Conservation (phyloP, 176 grass and related monocot genomes). For the Dactylis glomerata region DNA sequence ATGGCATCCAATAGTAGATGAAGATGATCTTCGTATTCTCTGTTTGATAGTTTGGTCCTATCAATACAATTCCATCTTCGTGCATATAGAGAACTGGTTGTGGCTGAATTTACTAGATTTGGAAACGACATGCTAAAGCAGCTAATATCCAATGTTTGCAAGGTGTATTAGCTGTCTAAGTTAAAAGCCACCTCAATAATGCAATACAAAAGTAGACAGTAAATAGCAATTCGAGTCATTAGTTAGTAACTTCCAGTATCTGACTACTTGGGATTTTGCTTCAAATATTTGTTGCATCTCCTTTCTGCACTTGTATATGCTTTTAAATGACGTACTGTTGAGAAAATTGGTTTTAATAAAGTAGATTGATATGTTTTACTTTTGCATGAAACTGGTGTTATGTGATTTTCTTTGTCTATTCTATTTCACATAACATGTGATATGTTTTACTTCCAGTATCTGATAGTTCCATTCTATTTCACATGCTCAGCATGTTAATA, state of each 20-base stretch:
- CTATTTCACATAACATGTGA: too few species aligned
- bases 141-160: background rate
- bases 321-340: background rate
- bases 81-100: background rate
- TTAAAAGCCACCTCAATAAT: background rate
- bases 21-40: background rate
- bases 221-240: background rate
- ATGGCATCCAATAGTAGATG: too few species aligned
- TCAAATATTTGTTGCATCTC: conserved; percentile 7
- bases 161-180: background rate
- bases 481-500: background rate
- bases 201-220: background rate
- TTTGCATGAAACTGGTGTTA: background rate
- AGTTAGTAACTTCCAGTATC: background rate
- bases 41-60: background rate
- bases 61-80: background rate
- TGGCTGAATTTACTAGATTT: background rate
- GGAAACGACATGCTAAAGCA: background rate
- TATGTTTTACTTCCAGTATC: too few species aligned
- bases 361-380: background rate
- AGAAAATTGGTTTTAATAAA: background rate
- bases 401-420: background rate
- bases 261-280: background rate
- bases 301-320: background rate
- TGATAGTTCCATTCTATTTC: background rate